Evolutionary conservation across 306 rosid species (phyloP).

Genomic region (Rosa multiflora): DNA sequence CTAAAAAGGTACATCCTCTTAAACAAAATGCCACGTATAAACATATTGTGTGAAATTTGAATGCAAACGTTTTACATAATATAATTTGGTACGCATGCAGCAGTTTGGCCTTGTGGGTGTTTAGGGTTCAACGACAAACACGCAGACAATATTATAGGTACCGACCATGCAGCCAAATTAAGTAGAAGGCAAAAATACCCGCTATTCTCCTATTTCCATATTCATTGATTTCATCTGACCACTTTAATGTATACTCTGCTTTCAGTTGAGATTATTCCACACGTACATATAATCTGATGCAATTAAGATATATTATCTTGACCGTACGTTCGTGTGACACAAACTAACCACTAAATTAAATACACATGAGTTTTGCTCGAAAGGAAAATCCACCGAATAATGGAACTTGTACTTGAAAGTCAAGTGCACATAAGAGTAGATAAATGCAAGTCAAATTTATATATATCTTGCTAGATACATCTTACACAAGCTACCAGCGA

Average conservation of each 20-base stretch:
- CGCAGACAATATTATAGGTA: background rate
- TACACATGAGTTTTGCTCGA: background rate
- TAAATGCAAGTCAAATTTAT: conserved; percentile 24
- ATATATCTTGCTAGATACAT: conserved; percentile 10
- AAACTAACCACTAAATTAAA: background rate
- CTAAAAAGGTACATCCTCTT: background rate
- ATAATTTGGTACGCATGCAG: background rate
- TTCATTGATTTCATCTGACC: background rate
- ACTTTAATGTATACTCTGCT: background rate
- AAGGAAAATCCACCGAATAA: background rate
- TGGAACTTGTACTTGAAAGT: conserved; percentile 1
- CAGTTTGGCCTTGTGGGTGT: background rate
- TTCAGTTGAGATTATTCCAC: background rate
- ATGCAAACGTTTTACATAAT: background rate
- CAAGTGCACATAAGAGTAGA: background rate
- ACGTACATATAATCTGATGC: background rate
- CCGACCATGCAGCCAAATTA: background rate
- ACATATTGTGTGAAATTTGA: background rate
- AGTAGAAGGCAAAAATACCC: background rate
- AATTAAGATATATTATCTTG: background rate
- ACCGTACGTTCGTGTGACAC: background rate
- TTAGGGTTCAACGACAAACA: background rate
- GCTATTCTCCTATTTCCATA: background rate
- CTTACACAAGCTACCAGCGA: conserved; percentile 1
- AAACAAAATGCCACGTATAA: background rate